These are phyloP conservation scores for Ogataea paraovalis DNA, from an alignment of 805 yeast species.

Conservation along the genomic window DNA sequence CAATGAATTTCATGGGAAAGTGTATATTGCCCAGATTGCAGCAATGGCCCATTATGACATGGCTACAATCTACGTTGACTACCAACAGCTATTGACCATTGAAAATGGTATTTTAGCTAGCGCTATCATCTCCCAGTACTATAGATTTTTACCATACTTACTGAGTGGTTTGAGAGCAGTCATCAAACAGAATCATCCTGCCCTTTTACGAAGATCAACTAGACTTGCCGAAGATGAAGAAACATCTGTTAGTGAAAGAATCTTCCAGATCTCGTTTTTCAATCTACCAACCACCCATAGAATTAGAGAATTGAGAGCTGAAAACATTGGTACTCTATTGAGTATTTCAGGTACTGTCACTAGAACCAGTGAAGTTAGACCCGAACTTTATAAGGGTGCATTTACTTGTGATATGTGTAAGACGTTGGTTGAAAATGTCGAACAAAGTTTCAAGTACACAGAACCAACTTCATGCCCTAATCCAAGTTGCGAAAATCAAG, in stretches of 20 bases:
- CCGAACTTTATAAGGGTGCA: constrained; percentile 82
- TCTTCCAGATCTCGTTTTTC: constrained; percentile 87
- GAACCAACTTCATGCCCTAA: constrained; percentile 92
- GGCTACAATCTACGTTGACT: constrained; percentile 80
- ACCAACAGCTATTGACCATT: constrained; percentile 65
- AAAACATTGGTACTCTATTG: constrained; percentile 78
- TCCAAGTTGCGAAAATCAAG: constrained; percentile 82
- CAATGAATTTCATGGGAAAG: constrained; percentile 46
- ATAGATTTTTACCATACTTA: constrained; percentile 85
- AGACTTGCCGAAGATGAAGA: constrained; percentile 36
- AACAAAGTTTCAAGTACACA: constrained; percentile 88
- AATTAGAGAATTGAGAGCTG: constrained; percentile 87
- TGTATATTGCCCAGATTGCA: constrained; percentile 75
- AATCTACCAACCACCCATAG: constrained; percentile 78
- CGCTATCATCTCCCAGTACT: constrained; percentile 88
- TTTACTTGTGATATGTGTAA: constrained; percentile 88
- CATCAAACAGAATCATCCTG: constrained; percentile 72
- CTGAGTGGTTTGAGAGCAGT: constrained; percentile 69
- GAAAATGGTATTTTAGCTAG: constrained; percentile 86
- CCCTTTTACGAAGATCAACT: constrained; percentile 46
- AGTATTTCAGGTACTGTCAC: constrained; percentile 93
- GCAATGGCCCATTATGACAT: constrained; percentile 75
- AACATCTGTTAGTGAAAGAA: constrained; percentile 54
- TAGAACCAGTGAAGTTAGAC: constrained; percentile 93
- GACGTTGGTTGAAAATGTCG: constrained; percentile 81